Evolutionary conservation across 805 yeast species (phyloP), one percentile per base, ranked within the genome.

Genomic region (Saturnispora sanitii): DNA sequence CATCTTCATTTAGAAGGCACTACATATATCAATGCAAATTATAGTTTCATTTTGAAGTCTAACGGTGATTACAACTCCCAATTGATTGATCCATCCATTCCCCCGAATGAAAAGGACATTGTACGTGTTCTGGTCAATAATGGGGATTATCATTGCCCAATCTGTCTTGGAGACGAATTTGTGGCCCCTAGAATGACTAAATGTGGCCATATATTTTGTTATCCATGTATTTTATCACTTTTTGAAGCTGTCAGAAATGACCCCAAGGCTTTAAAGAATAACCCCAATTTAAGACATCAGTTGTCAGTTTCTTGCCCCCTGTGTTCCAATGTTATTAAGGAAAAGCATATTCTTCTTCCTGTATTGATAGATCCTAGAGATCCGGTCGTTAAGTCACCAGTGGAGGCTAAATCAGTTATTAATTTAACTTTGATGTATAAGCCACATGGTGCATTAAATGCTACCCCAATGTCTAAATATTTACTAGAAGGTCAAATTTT

Each of bases 131-230:
- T 86, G n/a, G 79, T 77, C 1, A 81, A 90, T 12, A 74, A 71
- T 45, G 80, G 80, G 49, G 70, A 66, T 44, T 57, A 68, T 19
- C 77, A 79, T 29, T 92, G 99, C 56, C 97, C 98, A 0, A 90
- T 92, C 21, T 92, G 99, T 57, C 65, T 92, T 12, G 71, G 79
- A 25, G 94, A 85, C 38, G 79, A 77, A 12, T 83, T 92, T 12
- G 73, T 82, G 15, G 96, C 96, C 0, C 96, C 98, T 2, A 67
- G 97, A 41, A 94, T 92, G 97, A 78, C 86, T 22, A 71, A 78
- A 11, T 92, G 99, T 64, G 98, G 99, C 4, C 99, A 92, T 56
- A 71, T 87, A 13, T 75, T 92, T 53, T 92, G 99, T 55, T 68
- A 75, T 41, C 75, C 87, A 12, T 92, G 99, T 58, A 60, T 90